Base-by-base conservation (phyloP, 768 basidiomycete species). In the Boletus fagicola region DNA sequence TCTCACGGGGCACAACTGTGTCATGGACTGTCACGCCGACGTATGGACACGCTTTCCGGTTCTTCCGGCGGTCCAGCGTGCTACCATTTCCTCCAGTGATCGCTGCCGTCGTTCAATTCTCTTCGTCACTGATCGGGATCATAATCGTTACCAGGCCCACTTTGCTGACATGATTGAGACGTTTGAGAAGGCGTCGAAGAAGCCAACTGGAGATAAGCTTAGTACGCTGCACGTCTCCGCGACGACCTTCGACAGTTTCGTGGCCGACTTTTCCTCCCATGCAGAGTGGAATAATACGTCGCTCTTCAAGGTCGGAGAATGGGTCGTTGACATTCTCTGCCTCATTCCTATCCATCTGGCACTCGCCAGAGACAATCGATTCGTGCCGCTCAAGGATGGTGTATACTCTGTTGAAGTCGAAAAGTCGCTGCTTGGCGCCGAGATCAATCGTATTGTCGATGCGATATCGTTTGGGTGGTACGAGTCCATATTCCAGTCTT, bases 291-390 rank as follows among this genome's bases (percentile, higher is more conserved):
- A 45, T 0, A 2, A 65, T 18, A 51, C 65, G 6, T 82, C 82
- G 0, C 50, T 57, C 2, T 80, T 80, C 64, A 70, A 69, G 26
- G 67, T 73, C 3, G 85, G 85, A 38, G 83, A 86, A 65, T 86
- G 85, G 85, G 68, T 86, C 3, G 82, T 82, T 3, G 80, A 84
- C 22, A 63, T 86, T 1, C 64, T 86, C 7, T 86, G 84, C 54
- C 74, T 87, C 20, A 84, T 86, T 53, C 84, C 85, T 1, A 84
- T 86, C 35, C 85, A 86, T 47, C 74, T 86, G 31, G 85, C 84
- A 0, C 71, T 87, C 26, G 80, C 83, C 8, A 72, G 76, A 26
- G 84, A 85, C 45, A 86, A 86, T 66, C 72, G 83, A 4, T 85
- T 86, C 56, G 57, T 87, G 33, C 84, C 85, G 1, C 60, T 86